Evolutionary conservation across 768 basidiomycete species (phyloP).

Genomic region (Auricularia sp.): DNA sequence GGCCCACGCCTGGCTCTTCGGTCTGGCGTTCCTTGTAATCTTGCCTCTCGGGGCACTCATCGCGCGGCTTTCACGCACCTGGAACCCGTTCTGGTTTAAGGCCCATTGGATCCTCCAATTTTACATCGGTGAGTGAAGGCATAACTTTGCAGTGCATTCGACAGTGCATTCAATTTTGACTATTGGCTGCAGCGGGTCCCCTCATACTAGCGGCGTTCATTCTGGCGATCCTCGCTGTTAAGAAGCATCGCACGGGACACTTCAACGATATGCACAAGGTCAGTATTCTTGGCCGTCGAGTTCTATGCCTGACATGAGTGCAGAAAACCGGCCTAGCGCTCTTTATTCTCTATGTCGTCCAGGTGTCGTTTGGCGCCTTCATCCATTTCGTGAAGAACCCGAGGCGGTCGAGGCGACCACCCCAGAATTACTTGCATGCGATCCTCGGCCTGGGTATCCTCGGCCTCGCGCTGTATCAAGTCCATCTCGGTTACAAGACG

Average conservation of each 20-base stretch:
- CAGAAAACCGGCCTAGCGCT: constrained; percentile 44
- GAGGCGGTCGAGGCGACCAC: constrained; percentile 26
- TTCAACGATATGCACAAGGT: constrained; percentile 33
- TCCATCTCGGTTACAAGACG: constrained; percentile 32
- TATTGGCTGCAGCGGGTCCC: constrained; percentile 27
- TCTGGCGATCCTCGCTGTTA: constrained; percentile 26
- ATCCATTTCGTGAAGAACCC: constrained; percentile 42
- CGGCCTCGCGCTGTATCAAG: constrained; percentile 41
- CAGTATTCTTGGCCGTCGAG: constrained; percentile 5
- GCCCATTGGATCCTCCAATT: constrained; percentile 43
- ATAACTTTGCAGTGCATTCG: no score
- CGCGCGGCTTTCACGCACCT: constrained; percentile 45
- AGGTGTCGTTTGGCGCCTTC: constrained; percentile 37
- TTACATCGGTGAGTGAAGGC: constrained; percentile 19
- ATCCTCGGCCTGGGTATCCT: constrained; percentile 42
- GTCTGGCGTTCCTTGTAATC: constrained; percentile 45
- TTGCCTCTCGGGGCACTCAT: constrained; percentile 50
- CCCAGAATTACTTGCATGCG: constrained; percentile 52
- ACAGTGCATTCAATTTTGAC: no score
- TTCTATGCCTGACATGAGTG: constrained; percentile 11
- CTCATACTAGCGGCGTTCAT: constrained; percentile 44
- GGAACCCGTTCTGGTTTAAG: constrained; percentile 31
- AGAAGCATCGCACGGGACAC: constrained; percentile 5
- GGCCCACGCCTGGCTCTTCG: constrained; percentile 43
- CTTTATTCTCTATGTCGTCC: constrained; percentile 43